Evolutionary conservation across 257 asterid genomes (phyloP).

Genomic region (Jaltomata sinuosa): DNA sequence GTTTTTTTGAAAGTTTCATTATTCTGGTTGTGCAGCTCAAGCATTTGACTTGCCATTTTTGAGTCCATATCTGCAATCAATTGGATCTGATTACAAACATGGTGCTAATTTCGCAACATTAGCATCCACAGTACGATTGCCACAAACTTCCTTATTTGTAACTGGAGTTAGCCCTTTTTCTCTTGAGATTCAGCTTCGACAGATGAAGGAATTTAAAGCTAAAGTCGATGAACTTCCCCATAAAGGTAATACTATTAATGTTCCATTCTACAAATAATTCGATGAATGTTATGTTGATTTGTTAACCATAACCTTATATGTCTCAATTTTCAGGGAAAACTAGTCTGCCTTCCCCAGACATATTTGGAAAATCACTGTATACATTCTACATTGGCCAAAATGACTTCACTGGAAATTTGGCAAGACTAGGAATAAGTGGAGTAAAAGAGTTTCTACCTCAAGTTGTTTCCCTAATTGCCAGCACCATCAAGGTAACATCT

Average conservation of each 20-base stretch:
- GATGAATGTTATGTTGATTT: neutral
- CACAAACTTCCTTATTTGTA: conserved; percentile 49
- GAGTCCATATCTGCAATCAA: conserved; percentile 58
- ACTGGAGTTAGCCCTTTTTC: conserved; percentile 61
- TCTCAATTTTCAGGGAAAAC: conserved; percentile 14
- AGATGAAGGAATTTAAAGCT: conserved; percentile 47
- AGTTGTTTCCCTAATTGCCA: conserved; percentile 31
- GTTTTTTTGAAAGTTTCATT: neutral
- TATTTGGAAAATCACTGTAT: conserved; percentile 55
- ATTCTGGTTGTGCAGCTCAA: conserved; percentile 44
- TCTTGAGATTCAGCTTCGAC: conserved; percentile 52
- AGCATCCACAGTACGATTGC: conserved; percentile 55
- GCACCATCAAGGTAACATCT: conserved; percentile 42
- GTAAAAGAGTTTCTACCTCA: conserved; percentile 29
- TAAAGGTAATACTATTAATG: conserved; percentile 17
- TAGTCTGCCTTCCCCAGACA: conserved; percentile 42
- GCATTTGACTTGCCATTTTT: conserved; percentile 49
- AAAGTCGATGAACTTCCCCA: conserved; percentile 25
- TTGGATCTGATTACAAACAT: conserved; percentile 57
- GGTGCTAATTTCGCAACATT: conserved; percentile 62
- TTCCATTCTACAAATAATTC: neutral
- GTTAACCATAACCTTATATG: neutral
- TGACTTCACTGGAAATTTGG: conserved; percentile 42
- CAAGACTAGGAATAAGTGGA: conserved; percentile 33
- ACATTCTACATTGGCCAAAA: conserved; percentile 64